Evolutionary conservation across 2,329 filamentous ascomycete species (phyloP).

Genomic region (Cryphonectria parasitica): DNA sequence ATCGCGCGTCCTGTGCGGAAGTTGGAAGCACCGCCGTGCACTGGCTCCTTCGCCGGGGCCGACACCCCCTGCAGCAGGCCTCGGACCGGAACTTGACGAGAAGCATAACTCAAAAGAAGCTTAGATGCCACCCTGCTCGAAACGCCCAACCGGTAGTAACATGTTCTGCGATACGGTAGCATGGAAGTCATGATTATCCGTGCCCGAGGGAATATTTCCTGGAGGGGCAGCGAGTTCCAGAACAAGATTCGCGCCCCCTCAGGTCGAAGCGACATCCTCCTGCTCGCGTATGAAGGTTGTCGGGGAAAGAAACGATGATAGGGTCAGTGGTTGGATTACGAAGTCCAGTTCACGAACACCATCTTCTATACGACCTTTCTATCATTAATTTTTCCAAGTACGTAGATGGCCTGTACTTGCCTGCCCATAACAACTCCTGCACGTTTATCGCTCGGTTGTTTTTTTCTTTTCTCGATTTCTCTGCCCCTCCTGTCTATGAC

Average conservation of each 20-base stretch:
- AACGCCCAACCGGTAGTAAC: not conserved
- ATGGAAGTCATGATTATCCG: not conserved
- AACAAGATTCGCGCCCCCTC: not conserved
- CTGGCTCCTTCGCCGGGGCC: not conserved
- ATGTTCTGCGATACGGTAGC: not conserved
- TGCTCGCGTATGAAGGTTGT: not conserved
- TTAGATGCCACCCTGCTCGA: not conserved
- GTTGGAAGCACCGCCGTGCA: not conserved
- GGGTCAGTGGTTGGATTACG: no score
- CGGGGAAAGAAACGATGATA: no score
- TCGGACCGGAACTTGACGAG: not conserved
- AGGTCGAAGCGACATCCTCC: not conserved
- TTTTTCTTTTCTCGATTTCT: not conserved
- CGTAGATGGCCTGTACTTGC: not conserved
- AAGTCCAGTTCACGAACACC: not conserved
- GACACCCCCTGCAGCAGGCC: not conserved
- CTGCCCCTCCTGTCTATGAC: not conserved
- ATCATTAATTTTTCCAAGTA: not conserved
- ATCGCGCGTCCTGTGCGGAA: not conserved
- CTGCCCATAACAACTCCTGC: no score
- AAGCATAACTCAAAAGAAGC: not conserved
- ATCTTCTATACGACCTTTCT: not conserved
- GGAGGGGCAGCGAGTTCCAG: not conserved
- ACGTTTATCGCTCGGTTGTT: not conserved
- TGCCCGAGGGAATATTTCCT: not conserved